Percentiles rank a stretch among this genome's conserved stretches.
These are phyloP conservation scores for Medicago lupulina DNA, from an alignment of 306 rosid genomes.

Conservation along the genomic window DNA sequence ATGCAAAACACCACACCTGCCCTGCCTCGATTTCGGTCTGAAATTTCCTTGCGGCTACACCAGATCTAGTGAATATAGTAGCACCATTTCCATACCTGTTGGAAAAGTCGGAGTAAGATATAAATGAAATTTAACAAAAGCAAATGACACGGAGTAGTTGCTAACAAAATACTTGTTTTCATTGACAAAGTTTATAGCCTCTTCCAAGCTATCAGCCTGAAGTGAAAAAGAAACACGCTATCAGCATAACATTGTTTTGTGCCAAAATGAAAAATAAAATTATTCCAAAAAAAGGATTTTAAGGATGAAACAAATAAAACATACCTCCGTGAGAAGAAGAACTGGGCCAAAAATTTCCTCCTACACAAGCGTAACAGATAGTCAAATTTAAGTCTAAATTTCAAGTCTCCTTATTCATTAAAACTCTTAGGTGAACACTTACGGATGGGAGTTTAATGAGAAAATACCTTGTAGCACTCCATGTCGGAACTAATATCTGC, in stretches of 20 bases:
- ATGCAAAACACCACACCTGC: slow-evolving; percentile 65
- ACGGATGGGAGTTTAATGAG: background rate
- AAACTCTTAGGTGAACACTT: background rate
- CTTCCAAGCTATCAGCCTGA: slow-evolving; percentile 92
- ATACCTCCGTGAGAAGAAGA: slow-evolving; percentile 82
- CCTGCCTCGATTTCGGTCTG: slow-evolving; percentile 93
- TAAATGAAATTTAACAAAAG: background rate
- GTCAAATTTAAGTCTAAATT: slow-evolving; percentile 32
- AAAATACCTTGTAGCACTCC: slow-evolving; percentile 87
- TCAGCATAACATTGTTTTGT: slow-evolving; percentile 26
- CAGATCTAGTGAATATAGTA: slow-evolving; percentile 90
- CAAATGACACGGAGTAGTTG: background rate
- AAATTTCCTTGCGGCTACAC: slow-evolving; percentile 92
- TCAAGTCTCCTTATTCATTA: slow-evolving; percentile 14
- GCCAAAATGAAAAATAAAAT: background rate
- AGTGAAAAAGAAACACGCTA: slow-evolving; percentile 10
- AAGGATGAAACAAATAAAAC: slow-evolving; percentile 36
- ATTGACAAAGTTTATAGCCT: slow-evolving; percentile 79
- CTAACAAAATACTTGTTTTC: slow-evolving; percentile 63
- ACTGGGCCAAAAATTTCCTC: slow-evolving; percentile 98
- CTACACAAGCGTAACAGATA: slow-evolving; percentile 51
- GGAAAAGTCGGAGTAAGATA: slow-evolving; percentile 26
- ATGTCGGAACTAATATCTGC: slow-evolving; percentile 63
- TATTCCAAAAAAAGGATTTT: background rate
- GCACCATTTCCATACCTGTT: slow-evolving; percentile 95